Percentiles rank a stretch among this genome's conserved stretches.
Evolutionary conservation across 208 protist genomes (phyloP).

Genomic region (Leishmania major): DNA sequence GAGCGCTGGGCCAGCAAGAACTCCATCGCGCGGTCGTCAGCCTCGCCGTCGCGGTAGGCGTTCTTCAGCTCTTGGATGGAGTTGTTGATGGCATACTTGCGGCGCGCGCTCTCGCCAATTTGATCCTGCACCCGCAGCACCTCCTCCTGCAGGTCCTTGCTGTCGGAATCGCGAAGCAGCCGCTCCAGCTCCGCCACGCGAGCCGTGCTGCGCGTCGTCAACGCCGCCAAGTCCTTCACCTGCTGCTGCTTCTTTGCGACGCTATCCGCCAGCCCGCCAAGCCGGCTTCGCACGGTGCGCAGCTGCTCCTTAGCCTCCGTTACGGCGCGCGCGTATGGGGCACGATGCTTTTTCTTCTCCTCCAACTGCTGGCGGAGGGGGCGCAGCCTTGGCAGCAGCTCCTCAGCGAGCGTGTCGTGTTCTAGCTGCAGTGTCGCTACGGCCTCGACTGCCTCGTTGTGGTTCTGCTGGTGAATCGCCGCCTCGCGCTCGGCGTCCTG

Average conservation of each 20-base stretch:
- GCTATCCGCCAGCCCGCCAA: conserved; percentile 45
- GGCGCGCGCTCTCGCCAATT: conserved; percentile 54
- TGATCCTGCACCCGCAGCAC: conserved; percentile 76
- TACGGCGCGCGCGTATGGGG: conserved; percentile 88
- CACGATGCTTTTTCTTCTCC: conserved; percentile 85
- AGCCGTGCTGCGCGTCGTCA: conserved; percentile 20
- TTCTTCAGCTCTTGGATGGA: conserved; percentile 86
- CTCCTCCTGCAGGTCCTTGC: conserved; percentile 54
- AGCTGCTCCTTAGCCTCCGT: conserved; percentile 63
- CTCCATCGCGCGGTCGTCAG: conserved; percentile 84
- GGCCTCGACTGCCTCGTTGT: conserved; percentile 67
- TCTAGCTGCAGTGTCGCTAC: conserved; percentile 41
- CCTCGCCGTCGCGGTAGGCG: conserved; percentile 77
- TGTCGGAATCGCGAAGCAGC: conserved; percentile 47
- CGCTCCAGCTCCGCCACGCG: conserved; percentile 61
- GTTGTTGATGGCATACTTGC: conserved; percentile 81
- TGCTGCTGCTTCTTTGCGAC: conserved; percentile 34
- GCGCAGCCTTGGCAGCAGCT: conserved; percentile 72
- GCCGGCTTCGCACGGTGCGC: conserved; percentile 45
- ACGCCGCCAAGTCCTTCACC: conserved; percentile 40
- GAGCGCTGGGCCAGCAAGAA: conserved; percentile 85
- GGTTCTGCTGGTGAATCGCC: conserved; percentile 80
- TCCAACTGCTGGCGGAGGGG: conserved; percentile 94
- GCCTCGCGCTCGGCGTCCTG: conserved; percentile 85
- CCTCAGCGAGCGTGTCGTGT: conserved; percentile 75